Evolutionary conservation across 306 rosid genomes (phyloP).

Genomic region (Hippophae rhamnoides): DNA sequence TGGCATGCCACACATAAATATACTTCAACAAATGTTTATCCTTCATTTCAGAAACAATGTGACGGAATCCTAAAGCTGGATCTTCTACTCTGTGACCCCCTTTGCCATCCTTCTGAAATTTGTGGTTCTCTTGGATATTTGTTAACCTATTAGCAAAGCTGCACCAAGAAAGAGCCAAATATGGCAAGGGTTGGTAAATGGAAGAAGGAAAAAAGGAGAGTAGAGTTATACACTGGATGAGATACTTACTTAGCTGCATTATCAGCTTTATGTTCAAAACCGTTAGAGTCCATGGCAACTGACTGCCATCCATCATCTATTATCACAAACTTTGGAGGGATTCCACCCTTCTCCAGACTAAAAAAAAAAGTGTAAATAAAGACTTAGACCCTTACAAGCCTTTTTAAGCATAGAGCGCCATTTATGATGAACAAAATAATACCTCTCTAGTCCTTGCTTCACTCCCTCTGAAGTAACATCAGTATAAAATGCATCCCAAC

Average conservation of each 20-base stretch:
- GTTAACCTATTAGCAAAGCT: conserved; percentile 83
- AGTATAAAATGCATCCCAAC: conserved; percentile 99
- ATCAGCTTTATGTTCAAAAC: conserved; percentile 39
- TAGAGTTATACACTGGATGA: neutral
- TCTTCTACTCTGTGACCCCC: conserved; percentile 58
- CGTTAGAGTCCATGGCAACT: conserved; percentile 46
- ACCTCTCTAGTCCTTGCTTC: conserved; percentile 74
- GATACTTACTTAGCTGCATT: conserved; percentile 53
- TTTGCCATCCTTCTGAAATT: conserved; percentile 75
- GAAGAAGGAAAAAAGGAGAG: neutral
- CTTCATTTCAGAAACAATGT: conserved; percentile 49
- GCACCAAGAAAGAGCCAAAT: conserved; percentile 9
- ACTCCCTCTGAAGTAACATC: conserved; percentile 67
- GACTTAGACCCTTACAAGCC: neutral
- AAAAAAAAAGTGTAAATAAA: conserved; percentile 7
- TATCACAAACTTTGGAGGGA: conserved; percentile 72
- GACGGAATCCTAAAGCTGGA: conserved; percentile 52
- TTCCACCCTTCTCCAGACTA: conserved; percentile 68
- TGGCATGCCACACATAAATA: conserved; percentile 85
- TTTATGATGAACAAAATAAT: conserved; percentile 4
- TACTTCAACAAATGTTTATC: conserved; percentile 43
- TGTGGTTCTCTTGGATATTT: conserved; percentile 66
- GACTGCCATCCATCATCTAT: conserved; percentile 93
- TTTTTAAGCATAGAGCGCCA: neutral
- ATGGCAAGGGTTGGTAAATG: conserved; percentile 1